These are phyloP conservation scores for Plasmodium blacklocki DNA, from an alignment of 169 alveolate genomes.

Conservation along the genomic window DNA sequence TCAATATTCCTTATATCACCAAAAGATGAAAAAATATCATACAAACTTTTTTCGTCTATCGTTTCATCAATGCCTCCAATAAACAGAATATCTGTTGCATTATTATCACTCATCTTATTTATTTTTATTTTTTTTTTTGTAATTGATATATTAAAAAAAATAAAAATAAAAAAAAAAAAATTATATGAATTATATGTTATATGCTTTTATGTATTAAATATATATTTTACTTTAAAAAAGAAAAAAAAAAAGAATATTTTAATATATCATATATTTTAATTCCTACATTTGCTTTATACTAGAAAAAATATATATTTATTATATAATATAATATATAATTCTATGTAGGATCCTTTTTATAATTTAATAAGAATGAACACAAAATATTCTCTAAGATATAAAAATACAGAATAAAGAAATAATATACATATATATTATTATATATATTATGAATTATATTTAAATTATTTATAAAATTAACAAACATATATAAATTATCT, in stretches of 20 bases:
- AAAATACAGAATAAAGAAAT: no score
- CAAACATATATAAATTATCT: no score
- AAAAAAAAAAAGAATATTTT: neutral
- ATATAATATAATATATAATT: no score
- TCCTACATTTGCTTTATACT: no score
- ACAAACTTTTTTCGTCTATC: conserved; percentile 83
- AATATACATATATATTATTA: no score
- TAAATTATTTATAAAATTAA: no score
- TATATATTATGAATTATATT: no score
- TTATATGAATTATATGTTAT: neutral
- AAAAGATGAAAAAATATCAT: conserved; percentile 86
- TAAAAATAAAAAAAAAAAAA: conserved; percentile 1
- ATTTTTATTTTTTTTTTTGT: neutral
- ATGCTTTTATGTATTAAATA: neutral
- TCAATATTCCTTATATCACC: conserved; percentile 86
- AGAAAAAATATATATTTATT: no score
- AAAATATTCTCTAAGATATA: no score
- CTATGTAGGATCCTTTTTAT: no score
- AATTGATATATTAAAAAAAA: neutral
- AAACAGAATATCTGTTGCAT: conserved; percentile 61
- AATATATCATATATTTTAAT: neutral
- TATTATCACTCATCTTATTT: conserved; percentile 31
- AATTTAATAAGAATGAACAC: no score
- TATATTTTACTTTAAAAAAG: neutral
- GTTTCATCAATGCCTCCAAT: conserved; percentile 88